A percentile compares a stretch with the other conserved stretches of the same genome.
Evolutionary conservation across 1,284 basidiomycete species (phyloP).

Genomic region (Crepidotus sp.): DNA sequence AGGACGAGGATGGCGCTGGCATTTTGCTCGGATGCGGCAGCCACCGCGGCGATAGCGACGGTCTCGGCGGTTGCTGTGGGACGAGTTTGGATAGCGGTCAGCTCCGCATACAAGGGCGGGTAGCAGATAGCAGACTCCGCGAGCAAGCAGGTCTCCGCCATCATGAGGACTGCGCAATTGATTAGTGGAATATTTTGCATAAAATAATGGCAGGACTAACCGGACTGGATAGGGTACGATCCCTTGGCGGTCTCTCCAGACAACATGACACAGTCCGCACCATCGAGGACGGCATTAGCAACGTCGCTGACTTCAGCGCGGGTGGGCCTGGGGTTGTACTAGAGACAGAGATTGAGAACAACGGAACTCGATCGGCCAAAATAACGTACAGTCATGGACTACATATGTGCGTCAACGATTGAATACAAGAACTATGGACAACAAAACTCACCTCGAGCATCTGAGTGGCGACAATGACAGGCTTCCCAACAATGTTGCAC

Average conservation of each 20-base stretch:
- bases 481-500: constrained; percentile 95
- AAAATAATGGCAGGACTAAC: constrained; percentile 37
- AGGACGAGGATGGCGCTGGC: constrained; percentile 93
- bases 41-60: constrained; percentile 87
- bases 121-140: constrained; percentile 93
- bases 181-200: neutral
- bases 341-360: constrained; percentile 13
- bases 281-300: constrained; percentile 95
- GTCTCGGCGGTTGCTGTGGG: constrained; percentile 93
- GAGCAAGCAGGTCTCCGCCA: constrained; percentile 95
- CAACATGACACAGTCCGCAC: constrained; percentile 97
- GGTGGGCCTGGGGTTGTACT: constrained; percentile 95
- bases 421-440: constrained; percentile 3
- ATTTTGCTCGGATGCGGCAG: constrained; percentile 89
- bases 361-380: neutral
- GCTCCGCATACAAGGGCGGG: constrained; percentile 84
- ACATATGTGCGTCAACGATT: constrained; percentile 15
- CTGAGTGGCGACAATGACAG: constrained; percentile 98
- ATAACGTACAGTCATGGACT: constrained; percentile 83
- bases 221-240: constrained; percentile 86
- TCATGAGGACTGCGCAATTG: constrained; percentile 73
- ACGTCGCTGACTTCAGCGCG: constrained; percentile 97
- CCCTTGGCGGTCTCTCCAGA: constrained; percentile 98
- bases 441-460: constrained; percentile 84
- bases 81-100: constrained; percentile 69